phyloP scores from a whole-genome alignment of 2,329 filamentous ascomycete species.

The Alternaria triticina region DNA sequence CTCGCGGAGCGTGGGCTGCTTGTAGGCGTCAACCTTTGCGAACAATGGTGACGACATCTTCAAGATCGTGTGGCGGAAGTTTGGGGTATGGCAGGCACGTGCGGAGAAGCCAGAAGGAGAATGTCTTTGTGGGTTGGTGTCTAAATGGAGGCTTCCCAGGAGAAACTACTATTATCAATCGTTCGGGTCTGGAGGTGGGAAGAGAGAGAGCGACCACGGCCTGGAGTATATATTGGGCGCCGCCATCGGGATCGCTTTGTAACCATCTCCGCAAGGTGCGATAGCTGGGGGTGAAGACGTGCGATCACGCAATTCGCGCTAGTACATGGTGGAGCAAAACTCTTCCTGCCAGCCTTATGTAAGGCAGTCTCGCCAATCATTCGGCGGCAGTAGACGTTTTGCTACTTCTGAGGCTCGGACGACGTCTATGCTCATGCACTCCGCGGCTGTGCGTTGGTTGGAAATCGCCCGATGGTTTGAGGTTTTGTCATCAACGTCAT shows the following conservation, averaged over 20 bases:
- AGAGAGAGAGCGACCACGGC: constrained; percentile 18
- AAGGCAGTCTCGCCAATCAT: constrained; percentile 29
- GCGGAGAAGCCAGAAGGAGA: constrained; percentile 20
- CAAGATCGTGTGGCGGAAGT: constrained; percentile 6
- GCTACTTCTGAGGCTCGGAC: constrained; percentile 4
- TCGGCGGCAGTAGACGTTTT: constrained; percentile 14
- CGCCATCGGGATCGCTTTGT: constrained; percentile 39
- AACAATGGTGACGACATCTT: constrained; percentile 41
- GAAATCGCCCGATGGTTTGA: constrained; percentile 12
- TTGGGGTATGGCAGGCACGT: constrained; percentile 20
- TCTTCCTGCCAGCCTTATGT: constrained; percentile 28
- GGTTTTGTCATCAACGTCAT: constrained; percentile 27
- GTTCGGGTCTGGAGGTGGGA: constrained; percentile 26
- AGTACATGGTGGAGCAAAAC: constrained; percentile 31
- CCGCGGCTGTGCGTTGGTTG: constrained; percentile 19
- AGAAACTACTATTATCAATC: constrained; percentile 31
- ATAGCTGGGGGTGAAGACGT: constrained; percentile 38
- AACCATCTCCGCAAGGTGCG: constrained; percentile 37
- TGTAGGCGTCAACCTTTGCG: constrained; percentile 29
- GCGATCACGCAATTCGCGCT: constrained; percentile 45
- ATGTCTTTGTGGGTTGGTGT: constrained; percentile 15
- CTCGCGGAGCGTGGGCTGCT: constrained; percentile 46
- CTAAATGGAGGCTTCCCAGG: constrained; percentile 19
- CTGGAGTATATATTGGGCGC: constrained; percentile 38
- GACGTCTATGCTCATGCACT: constrained; percentile 17